A percentile compares a stretch with the other conserved stretches of the same genome.
Conservation (phyloP, 106 monocot genomes). For the Vanilla planifolia region DNA sequence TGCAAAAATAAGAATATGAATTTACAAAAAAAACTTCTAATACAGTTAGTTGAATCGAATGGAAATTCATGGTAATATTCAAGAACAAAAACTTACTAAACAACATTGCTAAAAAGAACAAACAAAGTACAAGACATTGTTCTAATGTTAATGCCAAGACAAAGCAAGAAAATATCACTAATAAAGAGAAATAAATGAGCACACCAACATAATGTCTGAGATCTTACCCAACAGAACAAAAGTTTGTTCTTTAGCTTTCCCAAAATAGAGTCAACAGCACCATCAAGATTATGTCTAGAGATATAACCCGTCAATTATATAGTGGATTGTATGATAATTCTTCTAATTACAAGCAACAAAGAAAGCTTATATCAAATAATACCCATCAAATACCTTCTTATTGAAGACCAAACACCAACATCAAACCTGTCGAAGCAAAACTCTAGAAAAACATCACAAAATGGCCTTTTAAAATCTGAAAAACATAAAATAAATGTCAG, state of each 20-base stretch:
- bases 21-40: no score
- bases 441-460: slow-evolving; percentile 68
- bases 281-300: slow-evolving; percentile 53
- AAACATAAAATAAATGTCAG: slow-evolving; percentile 4
- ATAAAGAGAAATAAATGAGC: no score
- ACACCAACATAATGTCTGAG: neutral
- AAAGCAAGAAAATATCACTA: no score
- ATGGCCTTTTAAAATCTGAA: slow-evolving; percentile 85
- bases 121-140: neutral
- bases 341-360: neutral
- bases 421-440: slow-evolving; percentile 76
- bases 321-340: no score
- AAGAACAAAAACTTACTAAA: no score
- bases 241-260: slow-evolving; percentile 39
- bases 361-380: no score
- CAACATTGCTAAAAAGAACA: no score
- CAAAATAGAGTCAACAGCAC: slow-evolving; percentile 46
- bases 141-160: neutral
- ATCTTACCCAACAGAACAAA: slow-evolving; percentile 77
- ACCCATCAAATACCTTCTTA: slow-evolving; percentile 36
- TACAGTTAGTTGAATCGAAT: no score
- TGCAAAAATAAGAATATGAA: no score
- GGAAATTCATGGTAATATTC: no score
- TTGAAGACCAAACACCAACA: slow-evolving; percentile 78
- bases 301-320: no score